phyloP scores from a whole-genome alignment of 371 early-diverging fungal genomes.

The Chytridiales sp. region DNA sequence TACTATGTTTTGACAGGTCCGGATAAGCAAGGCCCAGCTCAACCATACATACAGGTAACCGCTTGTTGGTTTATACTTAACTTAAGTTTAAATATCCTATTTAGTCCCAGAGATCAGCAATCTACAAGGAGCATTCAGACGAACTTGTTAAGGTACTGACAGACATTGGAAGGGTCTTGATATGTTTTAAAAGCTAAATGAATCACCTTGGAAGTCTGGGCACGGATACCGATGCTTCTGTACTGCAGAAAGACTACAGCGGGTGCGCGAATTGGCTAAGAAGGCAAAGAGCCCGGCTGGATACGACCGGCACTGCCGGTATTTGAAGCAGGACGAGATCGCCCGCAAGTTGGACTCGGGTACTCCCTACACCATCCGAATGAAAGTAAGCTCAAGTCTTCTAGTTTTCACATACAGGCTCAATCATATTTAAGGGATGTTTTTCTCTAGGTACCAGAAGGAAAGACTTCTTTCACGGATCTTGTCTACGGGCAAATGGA shows the following conservation, averaged over 20 bases:
- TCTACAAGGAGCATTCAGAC: constrained; percentile 70
- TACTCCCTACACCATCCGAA: constrained; percentile 68
- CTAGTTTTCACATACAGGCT: background rate
- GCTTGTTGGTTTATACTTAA: background rate
- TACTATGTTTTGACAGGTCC: constrained; percentile 56
- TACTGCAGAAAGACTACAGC: constrained; percentile 66
- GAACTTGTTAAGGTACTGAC: constrained; percentile 61
- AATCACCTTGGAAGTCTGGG: too few relatives aligned
- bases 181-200: constrained; percentile 20
- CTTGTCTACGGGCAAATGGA: constrained; percentile 71
- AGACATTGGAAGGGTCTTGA: background rate
- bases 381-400: constrained; percentile 55
- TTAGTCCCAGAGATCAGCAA: constrained; percentile 72
- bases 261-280: constrained; percentile 55
- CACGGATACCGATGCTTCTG: constrained; percentile 94
- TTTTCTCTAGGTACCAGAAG: constrained; percentile 56
- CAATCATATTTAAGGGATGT: background rate
- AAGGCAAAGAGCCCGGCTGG: constrained; percentile 61
- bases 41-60: constrained; percentile 70
- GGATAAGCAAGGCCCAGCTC: constrained; percentile 56
- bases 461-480: constrained; percentile 66
- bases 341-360: constrained; percentile 55
- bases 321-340: constrained; percentile 62
- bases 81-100: constrained; percentile 4
- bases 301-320: constrained; percentile 82